Evolutionary conservation across 768 basidiomycete genomes (phyloP).

Genomic region (Lentinus tigrinus): DNA sequence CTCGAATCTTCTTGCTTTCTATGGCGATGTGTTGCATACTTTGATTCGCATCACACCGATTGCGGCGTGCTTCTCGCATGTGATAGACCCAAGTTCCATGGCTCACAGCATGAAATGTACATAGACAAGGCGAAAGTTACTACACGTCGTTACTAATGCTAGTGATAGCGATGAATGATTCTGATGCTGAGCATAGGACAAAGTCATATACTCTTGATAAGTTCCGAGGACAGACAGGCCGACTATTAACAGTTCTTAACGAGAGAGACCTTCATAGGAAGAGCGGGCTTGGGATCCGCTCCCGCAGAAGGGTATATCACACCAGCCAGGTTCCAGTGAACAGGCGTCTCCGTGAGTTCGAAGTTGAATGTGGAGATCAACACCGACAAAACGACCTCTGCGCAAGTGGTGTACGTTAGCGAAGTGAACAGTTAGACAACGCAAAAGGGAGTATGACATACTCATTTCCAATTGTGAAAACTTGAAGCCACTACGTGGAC

Average conservation of each 20-base stretch:
- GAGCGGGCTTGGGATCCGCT: slow-evolving; percentile 3
- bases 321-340: slow-evolving; percentile 28
- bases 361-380: slow-evolving; percentile 29
- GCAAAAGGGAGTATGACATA: not conserved
- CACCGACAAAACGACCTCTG: slow-evolving; percentile 30
- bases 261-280: slow-evolving; percentile 23
- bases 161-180: no score
- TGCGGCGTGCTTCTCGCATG: no score
- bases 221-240: no score
- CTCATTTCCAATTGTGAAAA: slow-evolving; percentile 24
- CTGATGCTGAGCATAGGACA: no score
- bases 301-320: slow-evolving; percentile 25
- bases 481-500: slow-evolving; percentile 19
- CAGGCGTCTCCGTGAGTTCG: slow-evolving; percentile 20
- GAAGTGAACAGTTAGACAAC: not conserved
- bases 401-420: not conserved
- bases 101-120: no score
- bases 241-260: not conserved
- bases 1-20: no score
- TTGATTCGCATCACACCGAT: no score
- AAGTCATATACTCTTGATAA: no score
- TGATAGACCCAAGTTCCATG: no score
- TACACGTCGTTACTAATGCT: no score
- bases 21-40: no score
- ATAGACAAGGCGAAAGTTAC: no score